These are phyloP conservation scores for Earliella scabrosa DNA, from an alignment of 1,284 basidiomycete species.

Conservation along the genomic window DNA sequence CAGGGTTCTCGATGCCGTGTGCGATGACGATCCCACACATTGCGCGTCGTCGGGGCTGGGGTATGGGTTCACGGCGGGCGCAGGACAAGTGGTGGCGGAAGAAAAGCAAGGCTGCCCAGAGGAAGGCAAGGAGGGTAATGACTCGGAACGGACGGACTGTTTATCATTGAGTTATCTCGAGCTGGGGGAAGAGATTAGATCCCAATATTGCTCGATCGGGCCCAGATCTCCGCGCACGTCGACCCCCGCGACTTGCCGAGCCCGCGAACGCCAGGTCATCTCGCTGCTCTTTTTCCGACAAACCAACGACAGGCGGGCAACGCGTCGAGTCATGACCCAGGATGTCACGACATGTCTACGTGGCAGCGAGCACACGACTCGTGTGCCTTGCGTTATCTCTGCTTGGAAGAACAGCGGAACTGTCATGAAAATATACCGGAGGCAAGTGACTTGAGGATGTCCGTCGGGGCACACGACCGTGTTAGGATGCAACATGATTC, in stretches of 20 bases:
- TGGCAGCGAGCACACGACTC: background rate
- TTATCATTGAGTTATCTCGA: conserved; percentile 15
- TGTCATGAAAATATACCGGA: background rate
- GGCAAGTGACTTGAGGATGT: background rate
- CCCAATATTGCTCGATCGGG: conserved; percentile 1
- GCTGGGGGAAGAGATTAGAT: conserved; percentile 21
- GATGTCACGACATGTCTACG: background rate
- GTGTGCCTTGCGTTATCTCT: background rate
- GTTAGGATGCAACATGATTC: too few species aligned
- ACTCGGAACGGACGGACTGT: conserved; percentile 19
- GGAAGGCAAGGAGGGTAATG: conserved; percentile 10
- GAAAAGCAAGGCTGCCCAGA: background rate
- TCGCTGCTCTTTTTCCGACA: conserved; percentile 13
- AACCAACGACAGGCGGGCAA: conserved; percentile 2
- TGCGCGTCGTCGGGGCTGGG: conserved; percentile 7
- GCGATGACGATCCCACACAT: conserved; percentile 94
- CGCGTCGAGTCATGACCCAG: background rate
- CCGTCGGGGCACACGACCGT: too few species aligned
- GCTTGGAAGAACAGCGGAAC: background rate
- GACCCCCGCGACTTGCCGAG: conserved; percentile 8
- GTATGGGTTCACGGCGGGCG: background rate
- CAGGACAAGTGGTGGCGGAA: background rate
- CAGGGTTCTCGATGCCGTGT: conserved; percentile 78
- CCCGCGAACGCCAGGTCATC: conserved; percentile 1
- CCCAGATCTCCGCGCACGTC: conserved; percentile 6